Evolutionary conservation across 148 eudicot species (phyloP), one percentile per base, ranked within the genome.

Genomic region (Vaccinium macrocarpon): DNA sequence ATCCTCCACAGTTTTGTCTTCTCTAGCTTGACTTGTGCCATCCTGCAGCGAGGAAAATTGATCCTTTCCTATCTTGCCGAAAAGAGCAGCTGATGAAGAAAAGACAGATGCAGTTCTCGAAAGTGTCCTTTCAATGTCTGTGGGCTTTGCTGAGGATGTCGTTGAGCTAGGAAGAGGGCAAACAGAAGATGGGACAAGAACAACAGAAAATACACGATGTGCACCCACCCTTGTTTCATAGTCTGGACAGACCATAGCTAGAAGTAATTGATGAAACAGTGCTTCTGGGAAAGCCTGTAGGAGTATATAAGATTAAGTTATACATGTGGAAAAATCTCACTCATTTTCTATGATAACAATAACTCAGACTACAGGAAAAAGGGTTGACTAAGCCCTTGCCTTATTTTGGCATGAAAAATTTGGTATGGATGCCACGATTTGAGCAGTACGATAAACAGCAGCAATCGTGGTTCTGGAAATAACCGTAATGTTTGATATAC

Each of bases 1-100:
- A 70, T 27, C 55, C 38, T 11, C 49, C 9, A 14, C 27, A 46
- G 5, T 52, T 25, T 66, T 53, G n/a, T 84, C 82, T 79, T 70
- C 79, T 81, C 82, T 78, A 48, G 87, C 89, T 77, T 61, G 56
- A 29, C 83, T 73, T 82, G 81, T 35, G 57, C 82, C 86, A 46
- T 87, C 92, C 84, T 88, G 88, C 84, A 85, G 89, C 71, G 77
- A 82, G 52, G 87, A 71, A 66, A 83, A 76, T 83, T 86, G 89
- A 42, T 91, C 91, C 81, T 82, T 91, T 21, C 82, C 85, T 76
- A 91, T 68, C 78, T 90, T 91, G 83, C 89, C 89, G 84, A 91
- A 91, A 38, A 91, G 90, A 64, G 92, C 94, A 84, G 94, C 91
- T 52, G 94, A 91, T 62, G 94, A 91, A 74, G 94, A 91, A 89